Conservation (phyloP, 352 stramenopile genomes). For the Globisporangium cylindrosporum region DNA sequence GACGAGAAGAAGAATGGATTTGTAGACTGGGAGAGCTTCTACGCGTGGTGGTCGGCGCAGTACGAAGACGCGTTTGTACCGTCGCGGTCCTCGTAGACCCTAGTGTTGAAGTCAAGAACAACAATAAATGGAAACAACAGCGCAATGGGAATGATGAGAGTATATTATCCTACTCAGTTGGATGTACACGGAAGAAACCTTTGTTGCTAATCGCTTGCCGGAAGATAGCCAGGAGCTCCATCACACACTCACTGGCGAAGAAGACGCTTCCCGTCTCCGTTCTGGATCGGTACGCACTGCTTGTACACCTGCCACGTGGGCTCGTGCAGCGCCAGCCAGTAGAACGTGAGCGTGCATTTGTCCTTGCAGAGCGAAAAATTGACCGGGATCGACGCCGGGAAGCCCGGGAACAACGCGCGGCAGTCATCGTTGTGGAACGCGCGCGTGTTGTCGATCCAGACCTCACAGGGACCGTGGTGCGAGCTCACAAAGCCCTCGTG, state of each 20-base stretch:
- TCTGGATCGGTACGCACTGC: constrained; percentile 20
- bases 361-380: constrained; percentile 24
- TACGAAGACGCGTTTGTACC: constrained; percentile 21
- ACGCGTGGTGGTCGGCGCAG: constrained; percentile 58
- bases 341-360: constrained; percentile 25
- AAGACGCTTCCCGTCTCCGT: not conserved
- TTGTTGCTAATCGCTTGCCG: not conserved
- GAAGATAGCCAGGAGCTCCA: not conserved
- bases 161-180: not conserved
- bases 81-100: not conserved
- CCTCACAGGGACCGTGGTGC: constrained; percentile 39
- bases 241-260: constrained; percentile 6
- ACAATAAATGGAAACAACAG: not conserved
- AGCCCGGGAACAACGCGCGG: constrained; percentile 23
- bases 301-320: constrained; percentile 26
- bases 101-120: not conserved
- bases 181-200: not conserved
- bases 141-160: not conserved
- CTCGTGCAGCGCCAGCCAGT: constrained; percentile 25
- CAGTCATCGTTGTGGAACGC: constrained; percentile 37
- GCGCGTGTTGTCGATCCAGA: constrained; percentile 34
- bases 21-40: constrained; percentile 62
- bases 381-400: constrained; percentile 26
- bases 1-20: constrained; percentile 52
- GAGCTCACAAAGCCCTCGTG: constrained; percentile 30